A percentile compares a stretch with the other conserved stretches of the same genome.
phyloP scores from a whole-genome alignment of 805 yeast species.

The Yarrowia deformans region DNA sequence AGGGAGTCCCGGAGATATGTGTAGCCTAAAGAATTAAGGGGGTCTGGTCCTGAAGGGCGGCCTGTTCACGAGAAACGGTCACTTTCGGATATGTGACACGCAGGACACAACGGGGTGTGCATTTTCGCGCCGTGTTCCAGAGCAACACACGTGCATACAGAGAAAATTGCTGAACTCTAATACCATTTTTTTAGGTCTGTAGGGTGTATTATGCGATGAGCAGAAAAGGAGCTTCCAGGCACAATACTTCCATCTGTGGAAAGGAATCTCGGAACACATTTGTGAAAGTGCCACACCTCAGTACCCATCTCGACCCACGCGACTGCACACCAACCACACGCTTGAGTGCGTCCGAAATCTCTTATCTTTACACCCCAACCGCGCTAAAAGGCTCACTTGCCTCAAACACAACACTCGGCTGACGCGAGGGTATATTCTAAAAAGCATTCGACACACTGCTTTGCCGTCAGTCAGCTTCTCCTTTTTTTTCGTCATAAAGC shows the following conservation, averaged over 20 bases:
- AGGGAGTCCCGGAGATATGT: too few relatives aligned
- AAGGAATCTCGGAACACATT: not conserved
- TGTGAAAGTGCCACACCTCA: not conserved
- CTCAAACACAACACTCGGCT: conserved; percentile 4
- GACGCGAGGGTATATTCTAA: not conserved
- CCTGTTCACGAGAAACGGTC: too few relatives aligned
- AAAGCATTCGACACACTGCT: not conserved
- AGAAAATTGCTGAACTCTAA: conserved; percentile 22
- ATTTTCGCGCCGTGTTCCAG: conserved; percentile 33
- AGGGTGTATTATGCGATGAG: conserved; percentile 22
- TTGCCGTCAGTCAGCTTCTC: not conserved
- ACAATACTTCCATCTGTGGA: not conserved
- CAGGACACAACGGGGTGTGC: not conserved
- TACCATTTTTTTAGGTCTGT: not conserved
- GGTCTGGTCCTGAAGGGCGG: too few relatives aligned
- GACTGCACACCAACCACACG: not conserved
- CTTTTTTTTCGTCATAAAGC: not conserved
- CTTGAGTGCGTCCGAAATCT: not conserved
- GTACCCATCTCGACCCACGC: not conserved
- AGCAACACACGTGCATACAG: conserved; percentile 33
- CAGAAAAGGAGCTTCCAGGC: not conserved
- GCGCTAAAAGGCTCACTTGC: conserved; percentile 11
- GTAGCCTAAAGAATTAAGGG: too few relatives aligned
- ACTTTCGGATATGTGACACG: not conserved
- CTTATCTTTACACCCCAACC: not conserved